Evolutionary conservation across 1,284 basidiomycete species (phyloP).

Genomic region (Boletus putidus): DNA sequence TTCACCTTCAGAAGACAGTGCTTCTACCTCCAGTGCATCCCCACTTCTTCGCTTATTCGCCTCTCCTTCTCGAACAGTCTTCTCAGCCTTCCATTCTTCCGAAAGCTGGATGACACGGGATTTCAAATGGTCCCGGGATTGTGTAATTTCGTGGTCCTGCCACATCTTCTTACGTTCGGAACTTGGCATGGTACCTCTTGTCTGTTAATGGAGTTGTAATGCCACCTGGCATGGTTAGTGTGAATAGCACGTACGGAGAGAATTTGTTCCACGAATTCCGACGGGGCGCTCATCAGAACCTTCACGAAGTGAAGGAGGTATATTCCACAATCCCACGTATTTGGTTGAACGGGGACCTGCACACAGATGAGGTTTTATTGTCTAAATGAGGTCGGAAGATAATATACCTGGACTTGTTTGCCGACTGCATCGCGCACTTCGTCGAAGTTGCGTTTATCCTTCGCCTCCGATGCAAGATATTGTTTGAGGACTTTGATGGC

Average conservation of each 20-base stretch:
- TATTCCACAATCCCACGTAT: conserved; percentile 84
- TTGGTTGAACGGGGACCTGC: conserved; percentile 78
- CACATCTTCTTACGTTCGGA: conserved; percentile 49
- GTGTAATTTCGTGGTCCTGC: conserved; percentile 43
- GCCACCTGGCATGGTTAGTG: not conserved
- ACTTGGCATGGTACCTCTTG: conserved; percentile 34
- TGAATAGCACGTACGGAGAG: conserved; percentile 39
- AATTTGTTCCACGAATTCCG: conserved; percentile 47
- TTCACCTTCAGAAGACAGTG: conserved; percentile 50
- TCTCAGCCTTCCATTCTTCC: conserved; percentile 44
- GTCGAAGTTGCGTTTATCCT: conserved; percentile 64
- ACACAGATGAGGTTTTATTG: not conserved
- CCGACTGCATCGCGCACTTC: conserved; percentile 46
- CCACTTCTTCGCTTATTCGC: conserved; percentile 25
- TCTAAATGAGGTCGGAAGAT: not conserved
- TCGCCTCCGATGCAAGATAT: conserved; percentile 81
- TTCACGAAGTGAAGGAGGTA: conserved; percentile 81
- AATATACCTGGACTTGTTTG: conserved; percentile 50
- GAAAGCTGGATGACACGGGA: conserved; percentile 42
- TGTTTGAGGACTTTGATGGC: conserved; percentile 60
- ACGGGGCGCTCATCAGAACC: conserved; percentile 64
- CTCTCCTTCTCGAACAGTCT: conserved; percentile 37
- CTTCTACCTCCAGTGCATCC: conserved; percentile 26
- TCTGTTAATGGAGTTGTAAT: conserved; percentile 27
- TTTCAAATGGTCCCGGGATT: conserved; percentile 41